phyloP scores from a whole-genome alignment of 164 flowering plant species.

The Sextonia rubra region DNA sequence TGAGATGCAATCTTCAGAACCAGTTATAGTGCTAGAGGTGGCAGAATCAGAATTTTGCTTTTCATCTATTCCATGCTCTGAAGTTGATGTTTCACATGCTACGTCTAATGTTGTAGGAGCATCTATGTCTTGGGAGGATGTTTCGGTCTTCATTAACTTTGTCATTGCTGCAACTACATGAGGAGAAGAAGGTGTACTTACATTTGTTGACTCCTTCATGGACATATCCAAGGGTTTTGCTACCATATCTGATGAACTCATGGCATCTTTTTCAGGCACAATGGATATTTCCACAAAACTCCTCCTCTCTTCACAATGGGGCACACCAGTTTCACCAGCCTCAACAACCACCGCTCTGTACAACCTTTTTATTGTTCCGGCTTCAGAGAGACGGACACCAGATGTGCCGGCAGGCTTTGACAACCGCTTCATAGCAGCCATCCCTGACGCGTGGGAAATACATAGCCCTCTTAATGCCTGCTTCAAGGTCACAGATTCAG shows the following conservation, averaged over 20 bases:
- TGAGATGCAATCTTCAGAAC: constrained; percentile 26
- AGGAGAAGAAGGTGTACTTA: constrained; percentile 20
- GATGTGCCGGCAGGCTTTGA: constrained; percentile 43
- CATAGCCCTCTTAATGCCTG: constrained; percentile 87
- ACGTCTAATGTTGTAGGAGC: constrained; percentile 18
- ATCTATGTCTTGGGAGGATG: constrained; percentile 19
- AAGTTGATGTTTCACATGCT: constrained; percentile 14
- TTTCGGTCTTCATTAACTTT: constrained; percentile 17
- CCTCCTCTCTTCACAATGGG: constrained; percentile 36
- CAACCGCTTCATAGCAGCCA: constrained; percentile 78
- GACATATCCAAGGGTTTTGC: constrained; percentile 17
- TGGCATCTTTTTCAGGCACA: constrained; percentile 39
- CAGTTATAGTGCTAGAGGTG: constrained; percentile 16
- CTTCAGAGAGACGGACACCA: constrained; percentile 35
- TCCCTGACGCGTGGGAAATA: constrained; percentile 88
- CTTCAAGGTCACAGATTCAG: constrained; percentile 69
- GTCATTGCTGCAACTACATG: constrained; percentile 7
- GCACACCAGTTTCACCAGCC: constrained; percentile 39
- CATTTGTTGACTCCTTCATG: constrained; percentile 12
- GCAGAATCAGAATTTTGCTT: constrained; percentile 21
- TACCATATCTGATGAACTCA: constrained; percentile 23
- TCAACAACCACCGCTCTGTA: constrained; percentile 57
- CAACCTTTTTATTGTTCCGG: constrained; percentile 50
- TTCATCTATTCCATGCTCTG: constrained; percentile 13
- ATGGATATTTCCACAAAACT: constrained; percentile 54